These are phyloP conservation scores for Pythium pyrilobum DNA, from an alignment of 352 stramenopile genomes.

Conservation along the genomic window DNA sequence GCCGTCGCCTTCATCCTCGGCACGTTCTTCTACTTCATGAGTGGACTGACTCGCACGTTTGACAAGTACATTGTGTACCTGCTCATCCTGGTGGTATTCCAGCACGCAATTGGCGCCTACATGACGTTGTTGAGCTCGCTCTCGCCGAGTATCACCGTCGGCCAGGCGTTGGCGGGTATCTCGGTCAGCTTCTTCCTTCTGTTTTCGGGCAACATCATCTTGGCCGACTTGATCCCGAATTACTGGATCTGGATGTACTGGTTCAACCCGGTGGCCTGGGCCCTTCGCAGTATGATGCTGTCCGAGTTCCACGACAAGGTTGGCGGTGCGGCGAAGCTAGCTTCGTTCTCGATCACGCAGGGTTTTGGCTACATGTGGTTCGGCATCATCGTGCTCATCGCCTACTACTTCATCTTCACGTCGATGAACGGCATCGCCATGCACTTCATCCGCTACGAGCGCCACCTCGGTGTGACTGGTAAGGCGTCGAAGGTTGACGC, in stretches of 20 bases:
- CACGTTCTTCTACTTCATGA: conserved; percentile 88
- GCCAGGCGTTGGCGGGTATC: conserved; percentile 36
- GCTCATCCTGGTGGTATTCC: conserved; percentile 69
- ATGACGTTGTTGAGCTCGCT: conserved; percentile 56
- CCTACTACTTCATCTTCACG: conserved; percentile 59
- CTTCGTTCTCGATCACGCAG: conserved; percentile 25
- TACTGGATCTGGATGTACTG: conserved; percentile 83
- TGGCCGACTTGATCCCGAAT: conserved; percentile 51
- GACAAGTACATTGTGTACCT: conserved; percentile 77
- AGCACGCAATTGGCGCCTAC: conserved; percentile 60
- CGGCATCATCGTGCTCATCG: conserved; percentile 32
- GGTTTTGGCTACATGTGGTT: conserved; percentile 44
- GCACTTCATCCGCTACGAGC: conserved; percentile 53
- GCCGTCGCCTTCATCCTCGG: conserved; percentile 52
- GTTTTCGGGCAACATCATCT: conserved; percentile 72
- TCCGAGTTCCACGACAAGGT: conserved; percentile 45
- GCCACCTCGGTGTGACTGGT: conserved; percentile 30
- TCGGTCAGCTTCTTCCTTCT: conserved; percentile 62
- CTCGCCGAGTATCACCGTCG: conserved; percentile 49
- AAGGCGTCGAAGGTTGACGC: conserved; percentile 31
- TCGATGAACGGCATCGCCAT: conserved; percentile 34
- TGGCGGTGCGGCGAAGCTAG: conserved; percentile 7
- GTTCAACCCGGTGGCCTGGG: conserved; percentile 61
- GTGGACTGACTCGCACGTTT: conserved; percentile 56
- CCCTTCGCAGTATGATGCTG: conserved; percentile 47